A percentile compares a stretch with the other conserved stretches of the same genome.
Evolutionary conservation across 352 stramenopile species (phyloP).

Genomic region (Discostella stelligera): DNA sequence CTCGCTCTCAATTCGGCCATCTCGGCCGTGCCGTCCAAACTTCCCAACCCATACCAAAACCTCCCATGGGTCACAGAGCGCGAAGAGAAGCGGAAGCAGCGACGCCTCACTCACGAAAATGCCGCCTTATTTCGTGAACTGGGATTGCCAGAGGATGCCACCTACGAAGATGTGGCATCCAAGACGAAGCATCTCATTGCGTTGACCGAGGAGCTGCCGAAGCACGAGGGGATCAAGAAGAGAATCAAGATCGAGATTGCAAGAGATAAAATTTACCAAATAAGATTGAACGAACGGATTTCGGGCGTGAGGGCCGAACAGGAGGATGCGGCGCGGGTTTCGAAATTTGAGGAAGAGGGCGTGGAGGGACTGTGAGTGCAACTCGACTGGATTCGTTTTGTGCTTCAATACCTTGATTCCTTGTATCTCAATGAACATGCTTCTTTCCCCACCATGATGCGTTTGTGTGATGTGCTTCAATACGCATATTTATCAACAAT

Average conservation of each 20-base stretch:
- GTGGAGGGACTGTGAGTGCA: slow-evolving; percentile 24
- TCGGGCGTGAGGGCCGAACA: slow-evolving; percentile 29
- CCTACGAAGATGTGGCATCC: slow-evolving; percentile 74
- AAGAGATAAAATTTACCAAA: slow-evolving; percentile 82
- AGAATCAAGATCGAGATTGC: slow-evolving; percentile 77
- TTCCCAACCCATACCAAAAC: slow-evolving; percentile 70
- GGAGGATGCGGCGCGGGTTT: slow-evolving; percentile 28
- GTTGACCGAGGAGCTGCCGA: slow-evolving; percentile 27
- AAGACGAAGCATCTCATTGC: slow-evolving; percentile 65
- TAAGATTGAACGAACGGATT: slow-evolving; percentile 75
- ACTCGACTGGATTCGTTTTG: not conserved
- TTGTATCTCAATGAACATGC: not conserved
- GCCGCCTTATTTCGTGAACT: slow-evolving; percentile 72
- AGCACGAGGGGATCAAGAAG: slow-evolving; percentile 63
- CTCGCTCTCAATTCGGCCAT: slow-evolving; percentile 17
- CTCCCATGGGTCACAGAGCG: slow-evolving; percentile 70
- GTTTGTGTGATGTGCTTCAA: too few species aligned
- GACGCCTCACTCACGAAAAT: slow-evolving; percentile 56
- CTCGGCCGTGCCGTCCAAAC: slow-evolving; percentile 9
- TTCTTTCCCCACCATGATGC: too few species aligned
- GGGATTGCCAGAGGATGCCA: slow-evolving; percentile 72
- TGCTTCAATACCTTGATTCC: not conserved
- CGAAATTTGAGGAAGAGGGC: slow-evolving; percentile 29
- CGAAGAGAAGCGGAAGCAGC: slow-evolving; percentile 51
- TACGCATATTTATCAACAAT: too few species aligned